Percentiles rank a stretch among this genome's conserved stretches.
Conservation (phyloP, 805 yeast species). For the Wickerhamomyces silvicola region DNA sequence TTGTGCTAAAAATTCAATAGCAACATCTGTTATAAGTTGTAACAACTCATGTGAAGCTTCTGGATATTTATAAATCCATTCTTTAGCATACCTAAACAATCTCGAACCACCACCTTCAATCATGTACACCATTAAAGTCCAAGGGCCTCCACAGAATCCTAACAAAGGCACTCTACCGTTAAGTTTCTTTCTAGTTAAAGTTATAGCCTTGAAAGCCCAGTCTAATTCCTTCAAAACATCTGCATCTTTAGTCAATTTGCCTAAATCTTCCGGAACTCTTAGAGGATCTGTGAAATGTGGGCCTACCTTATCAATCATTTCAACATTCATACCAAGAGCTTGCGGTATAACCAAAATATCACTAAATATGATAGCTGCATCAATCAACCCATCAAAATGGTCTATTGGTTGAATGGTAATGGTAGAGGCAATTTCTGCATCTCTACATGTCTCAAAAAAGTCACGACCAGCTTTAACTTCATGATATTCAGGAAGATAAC, state of each 20-base stretch:
- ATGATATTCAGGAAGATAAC: constrained; percentile 88
- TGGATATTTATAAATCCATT: constrained; percentile 84
- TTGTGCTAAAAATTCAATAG: constrained; percentile 85
- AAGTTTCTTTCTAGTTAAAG: constrained; percentile 79
- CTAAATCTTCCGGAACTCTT: constrained; percentile 63
- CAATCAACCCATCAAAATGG: constrained; percentile 82
- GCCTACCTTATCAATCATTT: constrained; percentile 91
- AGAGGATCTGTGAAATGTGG: constrained; percentile 90
- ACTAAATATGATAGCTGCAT: constrained; percentile 94
- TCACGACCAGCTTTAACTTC: constrained; percentile 78
- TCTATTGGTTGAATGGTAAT: constrained; percentile 95
- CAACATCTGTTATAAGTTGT: constrained; percentile 76
- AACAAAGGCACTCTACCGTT: constrained; percentile 88
- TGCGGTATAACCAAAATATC: constrained; percentile 96
- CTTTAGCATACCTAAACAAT: constrained; percentile 83
- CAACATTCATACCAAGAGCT: constrained; percentile 94
- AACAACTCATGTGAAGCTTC: constrained; percentile 64
- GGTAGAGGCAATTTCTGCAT: constrained; percentile 87
- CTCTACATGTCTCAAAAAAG: constrained; percentile 92
- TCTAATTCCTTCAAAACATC: constrained; percentile 73
- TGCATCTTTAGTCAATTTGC: constrained; percentile 51
- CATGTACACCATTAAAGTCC: constrained; percentile 96
- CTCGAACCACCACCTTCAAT: constrained; percentile 96
- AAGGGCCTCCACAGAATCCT: constrained; percentile 97
- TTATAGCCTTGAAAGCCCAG: constrained; percentile 95